Percentiles rank a stretch among this genome's conserved stretches.
Evolutionary conservation across 305 asterid species (phyloP).

Genomic region (Fraxinus xanthoxyloides): DNA sequence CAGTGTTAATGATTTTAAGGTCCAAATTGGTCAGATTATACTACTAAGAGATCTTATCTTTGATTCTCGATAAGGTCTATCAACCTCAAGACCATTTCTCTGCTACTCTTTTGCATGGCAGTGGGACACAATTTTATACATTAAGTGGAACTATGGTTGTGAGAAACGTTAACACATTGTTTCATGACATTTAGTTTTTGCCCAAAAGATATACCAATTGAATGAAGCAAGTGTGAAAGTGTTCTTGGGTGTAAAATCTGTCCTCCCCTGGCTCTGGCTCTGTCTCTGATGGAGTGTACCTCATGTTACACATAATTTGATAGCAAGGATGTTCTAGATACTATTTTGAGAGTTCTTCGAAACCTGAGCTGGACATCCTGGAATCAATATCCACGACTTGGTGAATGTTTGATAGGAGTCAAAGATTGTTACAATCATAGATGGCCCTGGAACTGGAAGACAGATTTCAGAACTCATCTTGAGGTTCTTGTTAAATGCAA

Average conservation of each 20-base stretch:
- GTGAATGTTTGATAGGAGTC: not conserved
- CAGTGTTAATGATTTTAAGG: conserved; percentile 29
- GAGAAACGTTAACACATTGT: not conserved
- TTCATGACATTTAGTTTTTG: not conserved
- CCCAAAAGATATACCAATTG: not conserved
- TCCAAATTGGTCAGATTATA: conserved; percentile 38
- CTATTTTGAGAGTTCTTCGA: not conserved
- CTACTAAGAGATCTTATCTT: conserved; percentile 56
- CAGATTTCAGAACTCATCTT: conserved; percentile 8
- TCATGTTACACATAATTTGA: not conserved
- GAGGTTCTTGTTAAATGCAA: conserved; percentile 21
- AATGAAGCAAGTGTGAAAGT: not conserved
- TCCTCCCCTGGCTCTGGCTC: not conserved
- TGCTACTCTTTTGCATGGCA: conserved; percentile 36
- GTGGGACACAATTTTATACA: conserved; percentile 28
- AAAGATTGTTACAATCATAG: not conserved
- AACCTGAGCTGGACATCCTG: not conserved
- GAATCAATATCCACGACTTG: not conserved
- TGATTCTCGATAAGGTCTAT: too few species aligned
- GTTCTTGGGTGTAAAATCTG: not conserved
- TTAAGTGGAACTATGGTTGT: conserved; percentile 23
- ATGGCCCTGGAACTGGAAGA: conserved; percentile 19
- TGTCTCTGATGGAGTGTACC: not conserved
- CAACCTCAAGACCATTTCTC: conserved; percentile 28
- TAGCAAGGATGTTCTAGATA: not conserved